Evolutionary conservation across 768 basidiomycete species (phyloP), one percentile per base, ranked within the genome.

Genomic region (Leccinum uliginosum): DNA sequence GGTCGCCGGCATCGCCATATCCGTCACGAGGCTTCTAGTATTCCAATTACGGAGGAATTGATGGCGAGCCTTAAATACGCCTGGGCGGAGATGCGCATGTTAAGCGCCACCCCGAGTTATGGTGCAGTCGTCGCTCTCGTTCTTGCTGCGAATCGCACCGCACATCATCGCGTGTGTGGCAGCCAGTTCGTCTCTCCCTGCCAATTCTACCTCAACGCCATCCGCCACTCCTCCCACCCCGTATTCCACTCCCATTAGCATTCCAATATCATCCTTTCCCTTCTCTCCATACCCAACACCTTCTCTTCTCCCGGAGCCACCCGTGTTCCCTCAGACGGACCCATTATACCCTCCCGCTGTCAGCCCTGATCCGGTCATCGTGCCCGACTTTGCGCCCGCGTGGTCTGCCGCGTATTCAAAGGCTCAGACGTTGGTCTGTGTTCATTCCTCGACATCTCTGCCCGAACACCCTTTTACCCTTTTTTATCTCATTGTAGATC

Each of bases 211-310:
- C 15, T 27, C 27, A n/a, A 57, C 54, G 7, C 1, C 40, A 6
- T 54, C 56, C 48, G 2, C 11, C n/a, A 3, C 38, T 64, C 59
- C 21, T 59, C 53, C 34, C 17, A 24, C 54, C 23, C 9, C 24
- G 2, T 19, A 43, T 19, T 43, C 40, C n/a, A 43, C 40, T 3
- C 38, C 40, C 10, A 43, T 68, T 14, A 73, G 70, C 24, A 50
- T 77, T 30, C 77, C 80, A 14, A 74, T 79, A 49, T 69, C 75
- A 19, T 61, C 68, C 0, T 75, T 76, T 53, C 60, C 77, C 1
- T 87, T 88, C 75, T 71, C 78, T 12, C 79, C 85, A 4, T 86
- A 80, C 75, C 84, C 87, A 1, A 75, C 80, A 14, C 85, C 87
- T 15, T 79, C 82, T 1, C 78, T 83, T 53, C 62, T 72, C 0